Percentiles rank a stretch among this genome's conserved stretches.
phyloP scores from a whole-genome alignment of 2,329 filamentous ascomycete species.

The Pseudodiploospora longispora region DNA sequence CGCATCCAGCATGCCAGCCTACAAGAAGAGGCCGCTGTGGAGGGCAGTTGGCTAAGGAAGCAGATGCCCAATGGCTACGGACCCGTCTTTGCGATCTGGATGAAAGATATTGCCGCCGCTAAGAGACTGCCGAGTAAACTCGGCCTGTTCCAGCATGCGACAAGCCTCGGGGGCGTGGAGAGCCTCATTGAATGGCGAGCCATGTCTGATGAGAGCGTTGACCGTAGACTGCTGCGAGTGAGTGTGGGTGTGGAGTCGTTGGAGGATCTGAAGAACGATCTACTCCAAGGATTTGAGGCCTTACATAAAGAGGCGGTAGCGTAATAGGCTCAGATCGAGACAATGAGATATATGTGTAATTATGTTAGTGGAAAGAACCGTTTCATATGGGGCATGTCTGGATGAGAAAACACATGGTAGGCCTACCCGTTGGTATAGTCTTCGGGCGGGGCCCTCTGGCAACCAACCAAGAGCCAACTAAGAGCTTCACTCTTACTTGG shows the following conservation, averaged over 20 bases:
- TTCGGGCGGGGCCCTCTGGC: no score
- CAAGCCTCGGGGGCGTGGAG: conserved; percentile 87
- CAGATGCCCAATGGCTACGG: conserved; percentile 93
- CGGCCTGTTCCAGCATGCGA: conserved; percentile 85
- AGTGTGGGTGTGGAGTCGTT: conserved; percentile 82
- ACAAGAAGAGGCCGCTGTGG: conserved; percentile 53
- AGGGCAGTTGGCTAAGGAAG: conserved; percentile 62
- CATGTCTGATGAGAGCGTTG: conserved; percentile 72
- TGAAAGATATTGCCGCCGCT: conserved; percentile 54
- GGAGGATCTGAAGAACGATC: conserved; percentile 74
- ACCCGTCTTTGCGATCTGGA: conserved; percentile 72
- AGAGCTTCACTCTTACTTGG: no score
- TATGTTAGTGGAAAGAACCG: no score
- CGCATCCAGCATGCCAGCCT: conserved; percentile 70
- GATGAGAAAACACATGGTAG: no score
- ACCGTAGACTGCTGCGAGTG: conserved; percentile 65
- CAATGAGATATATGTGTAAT: no score
- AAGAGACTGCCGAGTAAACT: conserved; percentile 68
- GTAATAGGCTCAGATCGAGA: no score
- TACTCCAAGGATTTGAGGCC: conserved; percentile 57
- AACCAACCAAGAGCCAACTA: no score
- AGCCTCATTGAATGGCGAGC: conserved; percentile 93
- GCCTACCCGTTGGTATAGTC: no score
- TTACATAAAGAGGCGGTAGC: conserved; percentile 23
- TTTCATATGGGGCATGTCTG: no score